Base-by-base conservation (phyloP, 306 rosid species). In the Vigna nakashimae region DNA sequence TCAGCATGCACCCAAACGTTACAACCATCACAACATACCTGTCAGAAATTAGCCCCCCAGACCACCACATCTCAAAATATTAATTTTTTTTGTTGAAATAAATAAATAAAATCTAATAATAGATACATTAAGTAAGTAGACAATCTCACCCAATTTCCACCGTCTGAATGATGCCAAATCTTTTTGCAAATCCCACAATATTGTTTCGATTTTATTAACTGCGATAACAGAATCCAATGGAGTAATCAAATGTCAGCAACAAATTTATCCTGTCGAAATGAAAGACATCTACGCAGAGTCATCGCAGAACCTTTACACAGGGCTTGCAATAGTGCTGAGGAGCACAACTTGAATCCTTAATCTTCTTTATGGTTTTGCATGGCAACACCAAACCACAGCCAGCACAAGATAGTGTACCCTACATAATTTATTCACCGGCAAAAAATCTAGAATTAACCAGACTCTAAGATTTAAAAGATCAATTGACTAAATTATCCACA, bases 1-100 rank as follows among this genome's bases (percentile, higher is more conserved):
- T 94, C 95, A 2, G 92, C 97, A 82, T 94, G 98, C 79, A 94
- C 98, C 98, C 98, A 94, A 63, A 94, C 97, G 51, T 92, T 87
- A 83, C 98, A 92, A 79, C 95, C 89, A 88, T 94, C 98, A 60
- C 98, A 94, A 60, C 95, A 87, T 68, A 94, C 98, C 98, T 94
- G 58, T 55, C 79, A 86, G 57, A 55, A 66, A 55, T 73, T 62
- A 78, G 69, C 73, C 64, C 50, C 78, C 78, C 11, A 40, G 42
- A 2, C 45, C 45, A 9, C 56, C 85, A 74, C n/a, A 65, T 63
- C 63, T 65, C 72, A 85, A 77, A 82, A 62, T 52, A 66, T 71
- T 62, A 76, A 5, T 34, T 15, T 71, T 60, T 42, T 75, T 63
- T 22, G 18, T 62, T 50, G n/a, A 77, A 76, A 59, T 43, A 20